These are phyloP conservation scores for Sphagnum contortum DNA, from an alignment of 225 moss, liverwort and hornwort genomes.

Conservation along the genomic window DNA sequence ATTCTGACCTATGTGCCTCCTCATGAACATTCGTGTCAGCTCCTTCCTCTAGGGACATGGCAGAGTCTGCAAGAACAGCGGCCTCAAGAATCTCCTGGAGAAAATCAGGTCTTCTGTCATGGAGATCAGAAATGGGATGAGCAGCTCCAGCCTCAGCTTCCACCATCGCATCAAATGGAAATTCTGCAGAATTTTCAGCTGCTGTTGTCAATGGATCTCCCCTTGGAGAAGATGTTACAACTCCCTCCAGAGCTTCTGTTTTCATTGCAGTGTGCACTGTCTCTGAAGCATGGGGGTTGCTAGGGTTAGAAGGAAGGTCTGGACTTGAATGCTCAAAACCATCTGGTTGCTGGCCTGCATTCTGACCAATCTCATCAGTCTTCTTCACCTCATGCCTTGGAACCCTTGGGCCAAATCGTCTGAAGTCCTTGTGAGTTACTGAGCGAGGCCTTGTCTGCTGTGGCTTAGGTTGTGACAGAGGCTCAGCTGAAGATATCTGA, in stretches of 20 bases:
- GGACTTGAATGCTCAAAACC: constrained; percentile 11
- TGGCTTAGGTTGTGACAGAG: constrained; percentile 35
- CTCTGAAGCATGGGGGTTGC: constrained; percentile 1
- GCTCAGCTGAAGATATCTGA: constrained; percentile 23
- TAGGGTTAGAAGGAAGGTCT: constrained; percentile 13
- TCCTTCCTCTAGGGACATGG: constrained; percentile 31
- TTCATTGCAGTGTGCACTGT: constrained; percentile 21
- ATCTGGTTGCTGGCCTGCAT: constrained; percentile 12
- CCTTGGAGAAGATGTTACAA: constrained; percentile 9
- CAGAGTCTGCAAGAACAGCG: constrained; percentile 42
- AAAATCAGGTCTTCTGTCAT: constrained; percentile 39
- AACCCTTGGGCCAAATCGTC: constrained; percentile 51
- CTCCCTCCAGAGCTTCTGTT: constrained; percentile 27
- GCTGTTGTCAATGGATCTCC: background rate
- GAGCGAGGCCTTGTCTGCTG: constrained; percentile 78
- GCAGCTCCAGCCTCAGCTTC: constrained; percentile 26
- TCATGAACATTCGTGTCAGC: constrained; percentile 4
- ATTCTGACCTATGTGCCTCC: constrained; percentile 17
- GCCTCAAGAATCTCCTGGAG: constrained; percentile 55
- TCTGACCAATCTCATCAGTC: constrained; percentile 10
- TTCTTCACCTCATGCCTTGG: constrained; percentile 43
- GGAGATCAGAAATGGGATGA: constrained; percentile 4
- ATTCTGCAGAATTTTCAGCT: constrained; percentile 36
- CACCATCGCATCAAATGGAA: constrained; percentile 40
- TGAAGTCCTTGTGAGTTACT: constrained; percentile 56